These are phyloP conservation scores for Cyberlindnera petersonii DNA, from an alignment of 805 yeast species.

Conservation along the genomic window DNA sequence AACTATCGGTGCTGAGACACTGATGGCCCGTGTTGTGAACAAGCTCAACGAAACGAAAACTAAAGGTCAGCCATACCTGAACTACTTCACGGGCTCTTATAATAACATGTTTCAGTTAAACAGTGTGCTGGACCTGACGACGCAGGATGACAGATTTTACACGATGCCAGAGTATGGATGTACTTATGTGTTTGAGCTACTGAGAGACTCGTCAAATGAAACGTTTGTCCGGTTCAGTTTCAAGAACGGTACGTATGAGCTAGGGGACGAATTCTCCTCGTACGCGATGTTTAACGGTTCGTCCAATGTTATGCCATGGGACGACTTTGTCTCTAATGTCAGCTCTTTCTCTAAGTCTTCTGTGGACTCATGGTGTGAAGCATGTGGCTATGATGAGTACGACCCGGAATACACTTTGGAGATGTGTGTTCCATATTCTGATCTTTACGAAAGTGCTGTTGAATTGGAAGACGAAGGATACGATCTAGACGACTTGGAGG, in stretches of 20 bases:
- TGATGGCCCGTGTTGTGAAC: constrained; percentile 33
- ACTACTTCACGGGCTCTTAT: constrained; percentile 43
- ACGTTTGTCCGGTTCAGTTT: constrained; percentile 40
- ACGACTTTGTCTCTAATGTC: constrained; percentile 31
- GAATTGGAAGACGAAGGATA: constrained; percentile 30
- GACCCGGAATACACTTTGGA: constrained; percentile 20
- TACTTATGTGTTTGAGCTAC: constrained; percentile 41
- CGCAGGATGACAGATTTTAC: constrained; percentile 35
- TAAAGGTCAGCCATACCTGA: constrained; percentile 35
- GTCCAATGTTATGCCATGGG: constrained; percentile 33
- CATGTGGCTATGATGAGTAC: constrained; percentile 31
- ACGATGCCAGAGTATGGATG: constrained; percentile 47
- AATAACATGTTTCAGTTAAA: constrained; percentile 40
- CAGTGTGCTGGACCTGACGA: constrained; percentile 33
- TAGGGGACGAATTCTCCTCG: constrained; percentile 27
- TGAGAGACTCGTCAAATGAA: constrained; percentile 25
- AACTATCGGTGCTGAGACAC: constrained; percentile 41
- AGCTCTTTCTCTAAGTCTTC: constrained; percentile 27
- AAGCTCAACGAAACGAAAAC: constrained; percentile 36
- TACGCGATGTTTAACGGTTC: constrained; percentile 38
- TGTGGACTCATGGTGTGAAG: constrained; percentile 37
- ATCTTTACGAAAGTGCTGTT: constrained; percentile 30
- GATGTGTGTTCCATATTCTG: constrained; percentile 34
- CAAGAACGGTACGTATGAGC: constrained; percentile 41
- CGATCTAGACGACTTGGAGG: constrained; percentile 23